Evolutionary conservation across 108 stramenopile species (phyloP), one percentile per base, ranked within the genome.

Genomic region (Cyclotella baltica): DNA sequence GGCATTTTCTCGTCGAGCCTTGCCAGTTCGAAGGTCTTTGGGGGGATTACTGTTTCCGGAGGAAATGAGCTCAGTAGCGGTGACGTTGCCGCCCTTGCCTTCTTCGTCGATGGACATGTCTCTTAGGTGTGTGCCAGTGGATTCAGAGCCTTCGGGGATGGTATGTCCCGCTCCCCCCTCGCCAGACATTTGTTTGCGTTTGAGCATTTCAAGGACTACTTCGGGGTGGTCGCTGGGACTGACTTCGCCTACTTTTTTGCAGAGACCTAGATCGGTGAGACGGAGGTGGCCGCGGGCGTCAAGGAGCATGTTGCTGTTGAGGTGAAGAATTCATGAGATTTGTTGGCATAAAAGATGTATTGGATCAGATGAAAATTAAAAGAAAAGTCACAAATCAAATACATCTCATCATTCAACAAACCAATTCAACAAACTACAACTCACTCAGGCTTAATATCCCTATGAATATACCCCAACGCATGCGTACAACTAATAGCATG

Each of bases 251-350:
- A 99, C 96, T 73, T 99, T 99, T 73, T 98, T 99, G 85, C 98
- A 99, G 25, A 99, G 88, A 33, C 99, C 99, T 62, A 99, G 76
- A 86, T 99, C 99, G 8, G 98, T 99, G 40, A 99, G 93, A 78
- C 98, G 99, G 63, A 99, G 80, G 79, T 99, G 99, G 1, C 99
- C 99, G 25, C 96, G 85, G 43, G 94, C 90, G 86, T 99, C 99
- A 4, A 99, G 83, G 16, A 99, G 88, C 90, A 99, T 97, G 83
- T 70, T 70, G 69, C 69, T 70, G 69, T 27, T 33, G 31, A 33
- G 25, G 13, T 27, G 22, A 55, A 55, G 23, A 55, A n/a, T n/a
- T n/a, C n/a, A n/a, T 6, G 33, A 30, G 58, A 34, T 59, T 52
- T 8, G 13, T 52, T 52, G 51, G n/a, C n/a, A n/a, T n/a, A n/a